These are phyloP conservation scores for Suillus luteus DNA, from an alignment of 768 basidiomycete species.

Conservation along the genomic window DNA sequence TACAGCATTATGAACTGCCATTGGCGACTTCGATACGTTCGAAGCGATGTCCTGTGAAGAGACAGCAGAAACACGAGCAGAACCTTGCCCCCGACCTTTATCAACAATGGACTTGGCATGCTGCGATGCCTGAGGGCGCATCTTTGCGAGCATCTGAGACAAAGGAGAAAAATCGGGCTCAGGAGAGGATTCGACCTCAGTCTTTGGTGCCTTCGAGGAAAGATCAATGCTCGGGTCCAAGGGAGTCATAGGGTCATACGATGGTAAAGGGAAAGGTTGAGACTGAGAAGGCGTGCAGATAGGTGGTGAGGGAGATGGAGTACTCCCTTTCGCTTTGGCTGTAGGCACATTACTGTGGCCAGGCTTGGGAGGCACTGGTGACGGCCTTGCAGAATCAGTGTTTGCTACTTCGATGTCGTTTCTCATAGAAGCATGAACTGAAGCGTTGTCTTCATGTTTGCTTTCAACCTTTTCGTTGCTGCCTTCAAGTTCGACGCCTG, in stretches of 20 bases:
- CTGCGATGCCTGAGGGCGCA: not conserved
- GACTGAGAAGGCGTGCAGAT: conserved; percentile 21
- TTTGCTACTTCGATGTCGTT: not conserved
- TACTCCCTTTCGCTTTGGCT: not conserved
- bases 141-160: conserved; percentile 7
- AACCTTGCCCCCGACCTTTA: not conserved
- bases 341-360: not conserved
- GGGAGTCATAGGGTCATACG: conserved; percentile 4
- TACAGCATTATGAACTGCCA: not conserved
- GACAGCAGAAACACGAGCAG: not conserved
- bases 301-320: not conserved
- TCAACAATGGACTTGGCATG: not conserved
- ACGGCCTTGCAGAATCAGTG: not conserved
- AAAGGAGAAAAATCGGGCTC: conserved; percentile 9
- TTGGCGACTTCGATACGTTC: not conserved
- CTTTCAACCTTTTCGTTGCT: not conserved
- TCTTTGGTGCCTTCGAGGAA: not conserved
- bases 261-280: conserved; percentile 18
- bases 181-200: conserved; percentile 7
- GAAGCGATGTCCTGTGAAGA: not conserved
- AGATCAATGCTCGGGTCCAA: conserved; percentile 12
- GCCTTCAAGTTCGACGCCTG: conserved; percentile 1
- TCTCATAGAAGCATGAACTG: not conserved
- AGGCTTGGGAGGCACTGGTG: not conserved
- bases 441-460: not conserved